These are phyloP conservation scores for Ustilago sp. DNA, from an alignment of 1,284 basidiomycete species.

Conservation along the genomic window DNA sequence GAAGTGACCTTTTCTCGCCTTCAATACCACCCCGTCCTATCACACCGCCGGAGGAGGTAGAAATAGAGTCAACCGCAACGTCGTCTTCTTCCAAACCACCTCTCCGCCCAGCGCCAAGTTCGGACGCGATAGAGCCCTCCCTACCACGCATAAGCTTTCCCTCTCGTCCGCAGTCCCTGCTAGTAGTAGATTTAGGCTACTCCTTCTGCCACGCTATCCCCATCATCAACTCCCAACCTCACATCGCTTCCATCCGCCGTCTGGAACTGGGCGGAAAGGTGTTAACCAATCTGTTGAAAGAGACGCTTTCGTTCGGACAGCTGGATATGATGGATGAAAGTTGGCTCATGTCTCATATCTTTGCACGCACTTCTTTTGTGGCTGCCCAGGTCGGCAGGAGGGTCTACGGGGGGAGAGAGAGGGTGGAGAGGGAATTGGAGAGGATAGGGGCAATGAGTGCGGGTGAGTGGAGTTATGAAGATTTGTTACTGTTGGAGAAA, in stretches of 20 bases:
- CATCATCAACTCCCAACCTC: constrained; percentile 79
- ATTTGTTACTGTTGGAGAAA: constrained; percentile 78
- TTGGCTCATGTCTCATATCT: constrained; percentile 88
- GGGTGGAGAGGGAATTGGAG: neutral
- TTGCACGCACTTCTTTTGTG: constrained; percentile 88
- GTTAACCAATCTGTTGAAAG: constrained; percentile 92
- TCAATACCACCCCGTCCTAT: constrained; percentile 11
- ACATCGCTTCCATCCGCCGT: constrained; percentile 82
- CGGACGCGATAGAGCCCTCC: neutral
- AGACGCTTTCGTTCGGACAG: constrained; percentile 90
- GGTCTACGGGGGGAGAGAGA: constrained; percentile 70
- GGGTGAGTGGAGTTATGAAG: constrained; percentile 37
- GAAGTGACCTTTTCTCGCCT: constrained; percentile 14
- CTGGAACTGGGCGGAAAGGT: constrained; percentile 94
- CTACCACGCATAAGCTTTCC: constrained; percentile 8
- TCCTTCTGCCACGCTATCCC: constrained; percentile 92
- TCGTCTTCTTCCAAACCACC: neutral
- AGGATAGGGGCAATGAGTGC: constrained; percentile 3
- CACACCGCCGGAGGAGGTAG: neutral
- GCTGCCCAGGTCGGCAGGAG: constrained; percentile 38
- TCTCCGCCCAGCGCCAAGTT: neutral
- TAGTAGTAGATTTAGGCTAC: constrained; percentile 90
- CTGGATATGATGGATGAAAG: constrained; percentile 99
- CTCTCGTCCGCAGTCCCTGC: constrained; percentile 77
- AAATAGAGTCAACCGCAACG: neutral